A percentile compares a stretch with the other conserved stretches of the same genome.
phyloP scores from a whole-genome alignment of 306 rosid genomes.

The Luffa aegyptiaca region DNA sequence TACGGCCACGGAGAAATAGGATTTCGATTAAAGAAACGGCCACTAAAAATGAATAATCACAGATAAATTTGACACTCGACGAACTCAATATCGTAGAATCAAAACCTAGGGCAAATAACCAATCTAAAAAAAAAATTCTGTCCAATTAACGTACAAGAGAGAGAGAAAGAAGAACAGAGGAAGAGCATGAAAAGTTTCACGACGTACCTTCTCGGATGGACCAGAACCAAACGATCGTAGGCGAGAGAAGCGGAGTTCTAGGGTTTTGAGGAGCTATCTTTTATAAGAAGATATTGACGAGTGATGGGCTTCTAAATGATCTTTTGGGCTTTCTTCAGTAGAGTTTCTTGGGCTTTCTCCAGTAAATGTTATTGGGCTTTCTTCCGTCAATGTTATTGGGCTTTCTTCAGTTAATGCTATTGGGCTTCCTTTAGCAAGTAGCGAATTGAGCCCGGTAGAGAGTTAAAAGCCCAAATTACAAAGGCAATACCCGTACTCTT shows the following conservation, averaged over 20 bases:
- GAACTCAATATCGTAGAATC: background rate
- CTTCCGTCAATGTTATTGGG: background rate
- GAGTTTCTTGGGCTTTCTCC: background rate
- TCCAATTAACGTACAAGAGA: background rate
- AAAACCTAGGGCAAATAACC: background rate
- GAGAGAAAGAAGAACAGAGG: background rate
- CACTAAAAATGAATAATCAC: background rate
- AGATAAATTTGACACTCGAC: background rate
- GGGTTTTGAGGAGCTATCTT: background rate
- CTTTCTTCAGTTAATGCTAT: background rate
- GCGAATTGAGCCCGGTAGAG: background rate
- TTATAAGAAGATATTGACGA: background rate
- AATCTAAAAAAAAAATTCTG: background rate
- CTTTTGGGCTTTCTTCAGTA: background rate
- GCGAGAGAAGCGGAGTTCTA: background rate
- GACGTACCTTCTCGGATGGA: background rate
- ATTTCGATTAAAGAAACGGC: background rate
- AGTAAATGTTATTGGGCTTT: background rate
- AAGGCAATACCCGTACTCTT: too few species aligned
- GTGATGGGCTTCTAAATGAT: background rate
- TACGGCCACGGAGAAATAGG: background rate
- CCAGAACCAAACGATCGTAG: background rate
- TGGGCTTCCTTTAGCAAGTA: background rate
- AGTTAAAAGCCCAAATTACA: background rate
- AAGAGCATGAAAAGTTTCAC: too few species aligned